These are phyloP conservation scores for Coccinonectria pachysandricola DNA, from an alignment of 2,329 filamentous ascomycete genomes.

Conservation along the genomic window DNA sequence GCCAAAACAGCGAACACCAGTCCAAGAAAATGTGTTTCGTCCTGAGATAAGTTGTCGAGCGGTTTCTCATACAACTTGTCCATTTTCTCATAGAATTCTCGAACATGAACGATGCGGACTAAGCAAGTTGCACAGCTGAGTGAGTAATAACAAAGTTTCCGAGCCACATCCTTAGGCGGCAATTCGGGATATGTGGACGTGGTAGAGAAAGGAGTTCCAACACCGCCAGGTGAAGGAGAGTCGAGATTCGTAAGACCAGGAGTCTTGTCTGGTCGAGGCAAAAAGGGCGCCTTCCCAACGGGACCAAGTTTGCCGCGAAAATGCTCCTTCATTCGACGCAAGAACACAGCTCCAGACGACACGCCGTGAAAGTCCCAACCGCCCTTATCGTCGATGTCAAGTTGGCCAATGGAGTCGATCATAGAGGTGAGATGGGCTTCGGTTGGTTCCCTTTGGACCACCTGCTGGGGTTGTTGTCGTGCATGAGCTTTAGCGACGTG, in stretches of 20 bases:
- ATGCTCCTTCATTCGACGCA: slow-evolving; percentile 77
- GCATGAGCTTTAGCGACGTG: slow-evolving; percentile 30
- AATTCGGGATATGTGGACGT: slow-evolving; percentile 52
- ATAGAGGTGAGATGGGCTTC: slow-evolving; percentile 81
- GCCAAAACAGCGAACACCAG: slow-evolving; percentile 61
- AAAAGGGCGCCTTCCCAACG: slow-evolving; percentile 48
- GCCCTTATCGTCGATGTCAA: slow-evolving; percentile 84
- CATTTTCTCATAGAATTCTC: slow-evolving; percentile 68
- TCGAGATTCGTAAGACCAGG: slow-evolving; percentile 51
- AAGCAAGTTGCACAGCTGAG: slow-evolving; percentile 48
- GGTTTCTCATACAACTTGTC: slow-evolving; percentile 67
- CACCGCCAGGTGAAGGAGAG: slow-evolving; percentile 52
- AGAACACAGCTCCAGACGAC: slow-evolving; percentile 83
- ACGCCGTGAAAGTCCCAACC: slow-evolving; percentile 93
- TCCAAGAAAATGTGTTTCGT: slow-evolving; percentile 59
- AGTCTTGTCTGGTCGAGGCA: slow-evolving; percentile 39
- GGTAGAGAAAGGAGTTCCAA: slow-evolving; percentile 51
- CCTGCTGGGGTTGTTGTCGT: slow-evolving; percentile 25
- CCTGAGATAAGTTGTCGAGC: slow-evolving; percentile 49
- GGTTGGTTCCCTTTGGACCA: slow-evolving; percentile 32
- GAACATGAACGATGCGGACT: slow-evolving; percentile 66
- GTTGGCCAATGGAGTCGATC: slow-evolving; percentile 83
- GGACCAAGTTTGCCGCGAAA: slow-evolving; percentile 67
- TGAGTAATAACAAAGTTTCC: slow-evolving; percentile 43
- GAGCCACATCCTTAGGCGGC: slow-evolving; percentile 51